A percentile compares a stretch with the other conserved stretches of the same genome.
These are phyloP conservation scores for Hypseocharis bilobata DNA, from an alignment of 441 rosid species.

Conservation along the genomic window DNA sequence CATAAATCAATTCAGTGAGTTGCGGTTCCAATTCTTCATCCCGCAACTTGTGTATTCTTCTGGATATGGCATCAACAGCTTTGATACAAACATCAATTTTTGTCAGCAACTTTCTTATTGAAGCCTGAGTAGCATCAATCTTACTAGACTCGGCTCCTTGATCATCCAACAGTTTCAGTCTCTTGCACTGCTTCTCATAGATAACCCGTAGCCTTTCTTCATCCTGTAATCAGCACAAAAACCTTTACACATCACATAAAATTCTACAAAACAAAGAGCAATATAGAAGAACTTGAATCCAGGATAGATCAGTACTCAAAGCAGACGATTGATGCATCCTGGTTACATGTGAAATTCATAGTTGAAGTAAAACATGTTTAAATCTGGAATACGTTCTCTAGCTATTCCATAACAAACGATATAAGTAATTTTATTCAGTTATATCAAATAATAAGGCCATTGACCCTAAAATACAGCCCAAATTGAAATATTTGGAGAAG, in stretches of 20 bases:
- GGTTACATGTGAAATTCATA: background rate
- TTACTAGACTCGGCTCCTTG: conserved; percentile 70
- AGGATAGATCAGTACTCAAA: background rate
- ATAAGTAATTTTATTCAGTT: too few species aligned
- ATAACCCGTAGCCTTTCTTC: conserved; percentile 67
- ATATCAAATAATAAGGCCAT: too few species aligned
- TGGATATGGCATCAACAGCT: conserved; percentile 62
- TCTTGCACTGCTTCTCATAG: conserved; percentile 65
- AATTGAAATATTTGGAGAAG: background rate
- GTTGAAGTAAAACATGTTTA: too few species aligned
- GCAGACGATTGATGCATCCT: conserved; percentile 10
- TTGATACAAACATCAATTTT: conserved; percentile 57
- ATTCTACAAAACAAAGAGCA: conserved; percentile 15
- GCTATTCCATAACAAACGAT: too few species aligned
- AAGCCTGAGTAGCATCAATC: conserved; percentile 63
- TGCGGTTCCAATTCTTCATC: conserved; percentile 82
- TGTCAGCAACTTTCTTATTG: conserved; percentile 56
- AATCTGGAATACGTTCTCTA: too few species aligned
- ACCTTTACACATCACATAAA: conserved; percentile 23
- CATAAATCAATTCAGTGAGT: conserved; percentile 52
- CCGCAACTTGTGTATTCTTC: conserved; percentile 65
- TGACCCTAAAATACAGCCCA: too few species aligned
- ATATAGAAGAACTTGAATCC: conserved; percentile 1
- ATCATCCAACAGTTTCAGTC: conserved; percentile 46
- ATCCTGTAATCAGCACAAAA: conserved; percentile 46